Conservation (phyloP, 306 rosid genomes). For the Biancaea sappan region DNA sequence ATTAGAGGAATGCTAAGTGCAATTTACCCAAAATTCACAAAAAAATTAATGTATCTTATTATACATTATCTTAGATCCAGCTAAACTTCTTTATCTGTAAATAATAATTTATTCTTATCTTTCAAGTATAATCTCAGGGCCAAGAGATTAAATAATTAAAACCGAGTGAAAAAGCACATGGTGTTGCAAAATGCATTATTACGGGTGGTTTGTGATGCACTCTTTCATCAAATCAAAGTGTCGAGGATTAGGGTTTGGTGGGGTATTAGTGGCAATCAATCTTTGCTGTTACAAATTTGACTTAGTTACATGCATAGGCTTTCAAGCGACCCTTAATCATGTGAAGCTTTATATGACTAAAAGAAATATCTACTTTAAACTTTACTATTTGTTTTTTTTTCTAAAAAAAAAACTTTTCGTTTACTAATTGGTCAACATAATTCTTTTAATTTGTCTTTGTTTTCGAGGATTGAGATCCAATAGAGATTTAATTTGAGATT, state of each 20-base stretch:
- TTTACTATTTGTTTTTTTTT: slow-evolving; percentile 22
- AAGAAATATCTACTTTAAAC: background rate
- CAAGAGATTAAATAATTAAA: background rate
- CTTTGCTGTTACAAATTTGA: slow-evolving; percentile 8
- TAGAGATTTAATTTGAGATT: background rate
- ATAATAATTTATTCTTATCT: too few relatives aligned
- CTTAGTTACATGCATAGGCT: background rate
- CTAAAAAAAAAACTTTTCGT: background rate
- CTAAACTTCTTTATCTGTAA: too few relatives aligned
- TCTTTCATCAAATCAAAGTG: slow-evolving; percentile 4
- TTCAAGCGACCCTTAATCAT: background rate
- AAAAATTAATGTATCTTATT: too few relatives aligned
- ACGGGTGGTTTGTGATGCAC: slow-evolving; percentile 6
- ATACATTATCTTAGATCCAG: too few relatives aligned
- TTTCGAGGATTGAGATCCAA: slow-evolving; percentile 6
- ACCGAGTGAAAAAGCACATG: background rate
- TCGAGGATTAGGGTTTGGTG: background rate
- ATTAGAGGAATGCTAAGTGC: too few relatives aligned
- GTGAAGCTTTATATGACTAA: slow-evolving; percentile 19
- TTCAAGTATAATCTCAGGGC: background rate
- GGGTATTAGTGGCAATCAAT: background rate
- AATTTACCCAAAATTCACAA: too few relatives aligned
- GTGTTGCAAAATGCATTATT: background rate
- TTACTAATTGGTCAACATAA: background rate
- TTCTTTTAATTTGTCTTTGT: background rate